Evolutionary conservation across 805 yeast genomes (phyloP), one percentile per base, ranked within the genome.

Genomic region (Cyberlindnera veronae): DNA sequence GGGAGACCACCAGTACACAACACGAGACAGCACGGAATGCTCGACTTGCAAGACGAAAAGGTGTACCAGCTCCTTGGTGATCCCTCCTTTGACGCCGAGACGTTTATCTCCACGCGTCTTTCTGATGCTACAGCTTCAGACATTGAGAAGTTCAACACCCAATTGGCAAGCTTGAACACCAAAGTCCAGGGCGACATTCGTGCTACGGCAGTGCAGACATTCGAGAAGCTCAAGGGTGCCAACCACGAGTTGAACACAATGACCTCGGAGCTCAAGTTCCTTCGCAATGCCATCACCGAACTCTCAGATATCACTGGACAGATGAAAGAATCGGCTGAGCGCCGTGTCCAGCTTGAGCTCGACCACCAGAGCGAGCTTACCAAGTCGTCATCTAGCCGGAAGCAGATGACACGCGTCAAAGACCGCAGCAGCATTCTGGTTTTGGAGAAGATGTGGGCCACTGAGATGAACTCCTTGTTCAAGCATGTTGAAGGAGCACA

Each of bases 401-500:
- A 42, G 46, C 22, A 55, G 45, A 39, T 63, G 37, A 84, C 82
- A 55, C 68, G 95, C 29, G 77, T 81, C 38, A 78, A 65, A 38
- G 88, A 84, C 57, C 68, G 95, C 31, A 77, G 81, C 45, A 79
- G 89, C 39, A 77, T 88, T 37, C 53, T 83, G 38, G 76, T 85
- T 39, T 64, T 89, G 37, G 91, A 86, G 58, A 80, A 80, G 52
- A 76, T 84, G 68, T 88, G 96, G 96, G 84, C 80, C 13, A 69
- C 70, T 31, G 88, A 84, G 54, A 66, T 89, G 55, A 76, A 74
- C 39, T 72, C 77, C 8, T 63, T 89, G 37, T 88, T 82, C 60
- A 79, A 79, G 50, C 87, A 84, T 47, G 95, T 90, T 13, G 96
- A 90, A 48, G 95, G 96, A n/a, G 89, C 95, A 1, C 90, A 85